These are phyloP conservation scores for Medicago ruthenica DNA, from an alignment of 306 rosid genomes.

Conservation along the genomic window DNA sequence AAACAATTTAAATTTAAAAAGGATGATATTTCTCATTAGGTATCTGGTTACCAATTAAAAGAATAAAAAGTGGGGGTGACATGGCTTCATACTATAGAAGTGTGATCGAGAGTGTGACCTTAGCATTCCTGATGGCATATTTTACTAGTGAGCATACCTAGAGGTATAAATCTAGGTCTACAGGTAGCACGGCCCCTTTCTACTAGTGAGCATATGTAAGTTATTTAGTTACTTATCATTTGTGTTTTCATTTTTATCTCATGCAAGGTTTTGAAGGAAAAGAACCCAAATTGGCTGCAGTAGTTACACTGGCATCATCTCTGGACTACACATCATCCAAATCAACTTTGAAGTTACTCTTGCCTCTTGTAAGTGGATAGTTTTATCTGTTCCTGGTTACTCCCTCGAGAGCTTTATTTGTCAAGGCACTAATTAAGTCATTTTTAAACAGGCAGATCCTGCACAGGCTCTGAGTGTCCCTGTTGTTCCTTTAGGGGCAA, in stretches of 20 bases:
- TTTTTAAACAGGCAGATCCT: slow-evolving; percentile 91
- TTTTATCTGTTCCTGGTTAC: slow-evolving; percentile 32
- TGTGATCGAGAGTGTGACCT: too few species aligned
- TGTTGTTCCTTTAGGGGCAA: slow-evolving; percentile 86
- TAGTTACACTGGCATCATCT: slow-evolving; percentile 93
- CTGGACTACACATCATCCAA: slow-evolving; percentile 92
- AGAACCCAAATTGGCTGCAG: slow-evolving; percentile 80
- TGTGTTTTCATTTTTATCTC: slow-evolving; percentile 35
- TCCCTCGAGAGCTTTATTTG: slow-evolving; percentile 27
- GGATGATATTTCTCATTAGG: too few species aligned
- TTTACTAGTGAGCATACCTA: slow-evolving; percentile 17
- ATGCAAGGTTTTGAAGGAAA: slow-evolving; percentile 75
- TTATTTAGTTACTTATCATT: slow-evolving; percentile 26
- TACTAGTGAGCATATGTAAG: background rate
- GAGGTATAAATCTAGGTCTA: slow-evolving; percentile 21
- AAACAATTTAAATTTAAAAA: background rate
- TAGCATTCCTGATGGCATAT: background rate
- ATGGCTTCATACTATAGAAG: too few species aligned
- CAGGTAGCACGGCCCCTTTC: background rate
- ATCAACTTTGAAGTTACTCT: slow-evolving; percentile 80
- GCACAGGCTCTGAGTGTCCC: slow-evolving; percentile 97
- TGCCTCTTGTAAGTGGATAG: slow-evolving; percentile 84
- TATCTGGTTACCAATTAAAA: too few species aligned
- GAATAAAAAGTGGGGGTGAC: too few species aligned
- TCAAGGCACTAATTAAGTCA: slow-evolving; percentile 38